Percentiles rank a stretch among this genome's conserved stretches.
Evolutionary conservation across 345 rosid species (phyloP).

Genomic region (Mangifera indica): DNA sequence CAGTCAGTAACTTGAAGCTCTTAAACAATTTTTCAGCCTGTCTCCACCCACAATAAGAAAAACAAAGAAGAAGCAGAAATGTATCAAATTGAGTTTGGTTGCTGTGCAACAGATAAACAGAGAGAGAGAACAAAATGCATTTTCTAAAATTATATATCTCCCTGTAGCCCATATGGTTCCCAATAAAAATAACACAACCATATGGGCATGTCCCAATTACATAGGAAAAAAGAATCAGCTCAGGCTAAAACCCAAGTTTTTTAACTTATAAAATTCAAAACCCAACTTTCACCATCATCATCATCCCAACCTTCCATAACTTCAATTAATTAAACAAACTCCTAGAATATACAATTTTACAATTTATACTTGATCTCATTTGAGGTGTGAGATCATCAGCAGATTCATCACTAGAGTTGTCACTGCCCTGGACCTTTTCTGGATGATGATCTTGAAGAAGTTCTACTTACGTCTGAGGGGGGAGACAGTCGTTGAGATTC

Average conservation of each 20-base stretch:
- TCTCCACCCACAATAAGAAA: no score
- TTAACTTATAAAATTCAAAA: conserved; percentile 28
- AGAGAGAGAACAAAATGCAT: conserved; percentile 20
- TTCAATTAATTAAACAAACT: conserved; percentile 31
- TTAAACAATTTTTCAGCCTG: no score
- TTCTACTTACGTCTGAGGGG: conserved; percentile 43
- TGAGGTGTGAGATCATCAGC: not conserved
- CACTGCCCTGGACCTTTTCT: conserved; percentile 72
- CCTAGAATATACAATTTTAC: conserved; percentile 62
- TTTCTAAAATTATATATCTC: conserved; percentile 24
- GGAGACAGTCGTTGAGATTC: conserved; percentile 37
- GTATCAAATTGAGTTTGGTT: not conserved
- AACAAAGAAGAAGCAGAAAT: no score
- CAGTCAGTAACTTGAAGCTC: no score
- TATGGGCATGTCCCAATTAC: conserved; percentile 37
- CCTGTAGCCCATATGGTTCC: conserved; percentile 51
- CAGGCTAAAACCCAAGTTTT: conserved; percentile 28
- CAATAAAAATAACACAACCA: conserved; percentile 61
- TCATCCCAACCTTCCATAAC: conserved; percentile 36
- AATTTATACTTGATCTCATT: conserved; percentile 36
- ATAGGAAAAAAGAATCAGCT: conserved; percentile 29
- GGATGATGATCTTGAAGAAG: conserved; percentile 69
- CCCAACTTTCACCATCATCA: conserved; percentile 20
- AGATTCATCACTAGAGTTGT: conserved; percentile 37
- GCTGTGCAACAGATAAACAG: conserved; percentile 24